Evolutionary conservation across 257 asterid genomes (phyloP).

Genomic region (Lycium ferocissimum): DNA sequence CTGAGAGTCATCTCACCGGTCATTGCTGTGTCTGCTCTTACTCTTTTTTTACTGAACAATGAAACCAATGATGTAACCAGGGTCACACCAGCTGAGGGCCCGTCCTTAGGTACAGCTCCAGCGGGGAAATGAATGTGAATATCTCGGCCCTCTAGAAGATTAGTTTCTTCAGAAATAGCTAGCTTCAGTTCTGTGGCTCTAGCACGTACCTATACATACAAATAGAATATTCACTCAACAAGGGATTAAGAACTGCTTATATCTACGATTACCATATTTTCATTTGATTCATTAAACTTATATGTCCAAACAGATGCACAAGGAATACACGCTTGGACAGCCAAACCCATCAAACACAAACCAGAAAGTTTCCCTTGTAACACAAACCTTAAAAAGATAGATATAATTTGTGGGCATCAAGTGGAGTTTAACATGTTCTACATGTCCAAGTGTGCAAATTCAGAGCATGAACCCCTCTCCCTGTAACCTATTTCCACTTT

Average conservation of each 20-base stretch:
- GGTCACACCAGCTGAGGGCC: conserved; percentile 99
- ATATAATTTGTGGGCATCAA: neutral
- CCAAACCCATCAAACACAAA: neutral
- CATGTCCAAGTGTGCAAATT: conserved; percentile 14
- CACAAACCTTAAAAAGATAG: neutral
- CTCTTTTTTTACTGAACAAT: conserved; percentile 87
- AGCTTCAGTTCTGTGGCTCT: conserved; percentile 91
- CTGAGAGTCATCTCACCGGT: conserved; percentile 98
- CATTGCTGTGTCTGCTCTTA: conserved; percentile 99
- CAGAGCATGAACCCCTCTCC: neutral
- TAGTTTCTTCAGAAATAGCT: conserved; percentile 66
- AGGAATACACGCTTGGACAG: neutral
- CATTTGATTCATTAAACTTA: neutral
- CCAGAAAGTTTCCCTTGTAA: neutral
- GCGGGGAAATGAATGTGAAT: conserved; percentile 98
- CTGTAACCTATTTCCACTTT: neutral
- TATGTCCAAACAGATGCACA: neutral
- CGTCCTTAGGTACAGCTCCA: conserved; percentile 98
- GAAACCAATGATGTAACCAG: conserved; percentile 98
- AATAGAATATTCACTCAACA: neutral
- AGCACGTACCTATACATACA: conserved; percentile 69
- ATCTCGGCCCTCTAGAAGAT: conserved; percentile 89
- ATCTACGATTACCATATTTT: neutral
- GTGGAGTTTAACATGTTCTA: neutral
- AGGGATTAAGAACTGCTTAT: neutral